Base-by-base conservation (phyloP, 768 basidiomycete genomes). In the Podaxis mareebaensis region DNA sequence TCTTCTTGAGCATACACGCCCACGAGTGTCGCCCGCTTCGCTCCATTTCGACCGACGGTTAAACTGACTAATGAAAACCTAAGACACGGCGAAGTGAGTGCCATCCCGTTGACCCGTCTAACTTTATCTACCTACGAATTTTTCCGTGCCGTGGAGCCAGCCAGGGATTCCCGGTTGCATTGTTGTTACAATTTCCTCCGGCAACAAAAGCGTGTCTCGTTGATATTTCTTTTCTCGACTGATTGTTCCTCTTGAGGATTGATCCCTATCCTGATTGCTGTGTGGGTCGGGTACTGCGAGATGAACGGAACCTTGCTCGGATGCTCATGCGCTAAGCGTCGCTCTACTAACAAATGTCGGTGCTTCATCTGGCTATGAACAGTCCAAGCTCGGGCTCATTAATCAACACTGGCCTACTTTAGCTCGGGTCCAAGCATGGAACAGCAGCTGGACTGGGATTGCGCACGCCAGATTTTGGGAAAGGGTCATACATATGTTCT, bases 321-420 rank as follows among this genome's bases (percentile, higher is more conserved):
- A 40, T 17, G 36, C 15, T n/a, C 17, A 13, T 28, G 17, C 15
- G 24, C 17, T 36, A 40, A 40, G 44, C 46, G 44, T 12, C 12
- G n/a, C 39, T 20, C 42, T 24, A 7, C 3, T 17, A 52, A 8
- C 12, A 28, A 54, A 15, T 24, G 46, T 49, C 46, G 30, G 46
- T 22, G 28, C 58, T 48, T 48, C 44, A 48, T 48, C 58, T 48
- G 56, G 42, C 22, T n/a, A 57, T 57, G 44, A 58, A 58, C 58
- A 58, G 39, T 40, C 22, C 42, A 52, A 20, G 51, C 42, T 53
- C 28, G 40, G 52, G 4, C 52, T 53, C 51, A 53, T 53, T 61
- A 53, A 40, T 49, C 38, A n/a, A 33, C 38, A 44, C 60, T 42
- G 52, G 24, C 26, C n/a, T 22, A 10, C 24, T 3, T 10, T 42